Base-by-base conservation (phyloP, 2,329 filamentous ascomycete species). In the Sporothrix pseudoabietina region DNA sequence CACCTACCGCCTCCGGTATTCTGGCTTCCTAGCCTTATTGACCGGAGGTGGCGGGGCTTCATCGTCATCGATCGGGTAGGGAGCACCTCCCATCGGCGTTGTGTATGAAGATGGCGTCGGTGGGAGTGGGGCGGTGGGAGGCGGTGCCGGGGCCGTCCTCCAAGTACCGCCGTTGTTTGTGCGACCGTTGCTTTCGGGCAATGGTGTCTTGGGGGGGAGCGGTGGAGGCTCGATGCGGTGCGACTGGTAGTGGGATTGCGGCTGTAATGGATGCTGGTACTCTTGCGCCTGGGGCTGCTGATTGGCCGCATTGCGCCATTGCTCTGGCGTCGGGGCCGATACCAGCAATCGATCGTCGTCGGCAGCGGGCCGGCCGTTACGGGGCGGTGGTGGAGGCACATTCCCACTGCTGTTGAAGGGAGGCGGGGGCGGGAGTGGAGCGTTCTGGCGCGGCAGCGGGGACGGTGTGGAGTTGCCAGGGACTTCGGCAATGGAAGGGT, bases 1-100 rank as follows among this genome's bases (percentile, higher is more conserved):
- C 16, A 7, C 16, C 52, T 74, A 77, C 16, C 75, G 73, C 26
- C 32, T 54, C 5, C 75, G 74, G 69, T 91, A 93, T 68, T 92
- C 91, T 0, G 95, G 95, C 81, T 98, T 98, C 77, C 91, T 89
- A 61, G 92, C 90, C 87, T 94, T 92, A 78, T 97, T 97, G 8
- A 97, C 94, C 7, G 88, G 85, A 3, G 95, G 95, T 22, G 95
- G 94, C 39, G 92, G 95, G 22, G 94, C 94, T 35, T 92, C 91
- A 35, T 91, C 92, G 78, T 97, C 88, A 63, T 90, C 90, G 66
- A 93, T 82, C 0, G 95, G 95, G 80, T 98, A 98, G 0, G 94
- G 94, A 47, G 93, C 86, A 9, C 84, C 80, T 22, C 77, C 72
- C 22, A 75, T 78, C 69, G 77, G 82, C 0, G 91, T 0, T 90